phyloP scores from a whole-genome alignment of 352 stramenopile species.

The Globisporangium nodosum region DNA sequence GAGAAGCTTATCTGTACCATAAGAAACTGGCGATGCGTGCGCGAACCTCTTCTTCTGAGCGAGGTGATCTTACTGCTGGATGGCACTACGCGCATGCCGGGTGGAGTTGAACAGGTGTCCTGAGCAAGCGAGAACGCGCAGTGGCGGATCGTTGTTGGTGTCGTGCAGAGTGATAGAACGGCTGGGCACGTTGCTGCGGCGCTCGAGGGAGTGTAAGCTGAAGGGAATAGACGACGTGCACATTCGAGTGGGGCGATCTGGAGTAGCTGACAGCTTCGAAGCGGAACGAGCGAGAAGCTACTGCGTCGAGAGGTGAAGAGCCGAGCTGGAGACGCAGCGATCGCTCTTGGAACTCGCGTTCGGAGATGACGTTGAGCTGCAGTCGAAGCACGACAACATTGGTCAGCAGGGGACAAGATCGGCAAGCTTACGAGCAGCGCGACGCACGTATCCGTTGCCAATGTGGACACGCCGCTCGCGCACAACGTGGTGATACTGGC shows the following conservation, averaged over 20 bases:
- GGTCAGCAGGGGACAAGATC: too few species aligned
- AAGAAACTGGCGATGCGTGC: neutral
- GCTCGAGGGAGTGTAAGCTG: neutral
- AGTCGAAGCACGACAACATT: neutral
- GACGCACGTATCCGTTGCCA: conserved; percentile 50
- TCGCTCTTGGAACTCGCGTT: conserved; percentile 1
- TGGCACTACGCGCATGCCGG: too few species aligned
- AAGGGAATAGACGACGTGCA: neutral
- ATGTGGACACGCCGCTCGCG: conserved; percentile 29
- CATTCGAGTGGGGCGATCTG: too few species aligned
- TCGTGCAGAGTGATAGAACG: too few species aligned
- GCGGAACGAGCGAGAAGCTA: neutral
- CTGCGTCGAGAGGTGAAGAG: neutral
- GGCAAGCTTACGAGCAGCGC: too few species aligned
- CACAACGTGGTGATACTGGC: conserved; percentile 11
- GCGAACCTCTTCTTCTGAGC: too few species aligned
- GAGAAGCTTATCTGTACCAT: neutral
- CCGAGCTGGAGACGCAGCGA: neutral
- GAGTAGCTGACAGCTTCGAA: neutral
- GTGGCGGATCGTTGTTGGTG: too few species aligned
- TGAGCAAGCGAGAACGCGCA: too few species aligned
- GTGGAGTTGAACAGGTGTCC: too few species aligned
- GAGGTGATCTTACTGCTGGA: too few species aligned
- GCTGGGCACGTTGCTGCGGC: too few species aligned
- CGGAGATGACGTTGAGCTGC: conserved; percentile 7